Conservation (phyloP, 2,329 filamentous ascomycete species). For the Cercospora berteroae region DNA sequence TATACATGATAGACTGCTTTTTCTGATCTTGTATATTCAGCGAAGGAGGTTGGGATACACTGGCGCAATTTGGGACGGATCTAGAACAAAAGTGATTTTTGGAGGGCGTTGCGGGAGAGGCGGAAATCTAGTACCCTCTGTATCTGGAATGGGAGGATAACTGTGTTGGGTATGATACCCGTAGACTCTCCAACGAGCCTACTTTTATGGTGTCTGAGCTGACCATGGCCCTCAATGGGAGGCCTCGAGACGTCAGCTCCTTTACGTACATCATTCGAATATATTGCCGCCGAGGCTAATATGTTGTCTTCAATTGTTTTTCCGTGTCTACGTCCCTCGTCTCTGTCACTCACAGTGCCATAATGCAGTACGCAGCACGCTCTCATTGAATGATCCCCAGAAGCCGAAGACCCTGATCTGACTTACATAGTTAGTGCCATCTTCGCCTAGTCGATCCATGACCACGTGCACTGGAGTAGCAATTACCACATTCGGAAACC, state of each 20-base stretch:
- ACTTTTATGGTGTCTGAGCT: neutral
- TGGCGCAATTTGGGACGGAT: neutral
- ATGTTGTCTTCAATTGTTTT: neutral
- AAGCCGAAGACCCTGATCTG: neutral
- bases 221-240: neutral
- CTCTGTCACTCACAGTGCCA: neutral
- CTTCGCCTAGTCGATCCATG: neutral
- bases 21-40: neutral
- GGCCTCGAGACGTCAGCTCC: neutral
- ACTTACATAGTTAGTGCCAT: neutral
- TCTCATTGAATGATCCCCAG: neutral
- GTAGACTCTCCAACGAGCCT: neutral
- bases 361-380: neutral
- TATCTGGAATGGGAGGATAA: neutral
- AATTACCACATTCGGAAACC: neutral
- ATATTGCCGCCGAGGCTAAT: neutral
- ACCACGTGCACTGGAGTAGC: neutral
- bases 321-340: neutral
- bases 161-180: neutral
- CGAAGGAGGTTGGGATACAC: neutral
- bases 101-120: slow-evolving; percentile 10
- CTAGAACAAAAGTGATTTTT: neutral
- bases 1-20: slow-evolving; percentile 8
- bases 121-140: slow-evolving; percentile 21
- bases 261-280: neutral